Evolutionary conservation across 805 yeast species (phyloP).

Genomic region (Candida sonorensis): DNA sequence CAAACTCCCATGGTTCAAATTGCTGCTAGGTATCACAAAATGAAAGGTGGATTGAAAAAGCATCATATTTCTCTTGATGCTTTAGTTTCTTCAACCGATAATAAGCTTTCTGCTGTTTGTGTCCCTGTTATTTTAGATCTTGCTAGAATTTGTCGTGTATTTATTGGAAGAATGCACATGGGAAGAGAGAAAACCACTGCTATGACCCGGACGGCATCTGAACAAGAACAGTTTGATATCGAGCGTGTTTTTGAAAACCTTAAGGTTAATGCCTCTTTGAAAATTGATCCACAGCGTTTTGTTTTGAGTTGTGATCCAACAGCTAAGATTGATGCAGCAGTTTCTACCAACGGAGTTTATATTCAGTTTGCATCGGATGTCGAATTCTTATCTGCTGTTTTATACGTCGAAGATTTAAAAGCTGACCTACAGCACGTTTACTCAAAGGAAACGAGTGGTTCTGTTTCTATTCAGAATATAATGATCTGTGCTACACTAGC

Average conservation of each 20-base stretch:
- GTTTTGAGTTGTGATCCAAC: slow-evolving; percentile 87
- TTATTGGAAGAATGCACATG: too few species aligned
- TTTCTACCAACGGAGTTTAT: slow-evolving; percentile 64
- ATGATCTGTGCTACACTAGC: slow-evolving; percentile 43
- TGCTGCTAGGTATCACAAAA: slow-evolving; percentile 45
- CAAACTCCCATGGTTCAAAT: slow-evolving; percentile 72
- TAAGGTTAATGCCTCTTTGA: slow-evolving; percentile 56
- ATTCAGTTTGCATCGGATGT: slow-evolving; percentile 49
- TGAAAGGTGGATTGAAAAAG: slow-evolving; percentile 27
- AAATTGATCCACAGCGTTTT: slow-evolving; percentile 66
- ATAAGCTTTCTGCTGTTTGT: slow-evolving; percentile 63
- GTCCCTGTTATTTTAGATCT: slow-evolving; percentile 71
- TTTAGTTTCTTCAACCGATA: slow-evolving; percentile 62
- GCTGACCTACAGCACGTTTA: slow-evolving; percentile 85
- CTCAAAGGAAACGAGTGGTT: slow-evolving; percentile 84
- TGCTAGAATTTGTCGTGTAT: slow-evolving; percentile 38
- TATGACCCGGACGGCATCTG: background rate
- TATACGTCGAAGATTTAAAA: slow-evolving; percentile 47
- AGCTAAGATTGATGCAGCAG: slow-evolving; percentile 85
- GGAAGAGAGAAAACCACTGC: too few species aligned
- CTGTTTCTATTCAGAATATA: slow-evolving; percentile 42
- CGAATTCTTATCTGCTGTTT: slow-evolving; percentile 31
- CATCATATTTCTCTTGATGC: slow-evolving; percentile 47
- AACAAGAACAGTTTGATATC: slow-evolving; percentile 25
- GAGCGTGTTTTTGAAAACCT: slow-evolving; percentile 44